Evolutionary conservation across 768 basidiomycete species (phyloP).

Genomic region (Pleurotus cornucopiae): DNA sequence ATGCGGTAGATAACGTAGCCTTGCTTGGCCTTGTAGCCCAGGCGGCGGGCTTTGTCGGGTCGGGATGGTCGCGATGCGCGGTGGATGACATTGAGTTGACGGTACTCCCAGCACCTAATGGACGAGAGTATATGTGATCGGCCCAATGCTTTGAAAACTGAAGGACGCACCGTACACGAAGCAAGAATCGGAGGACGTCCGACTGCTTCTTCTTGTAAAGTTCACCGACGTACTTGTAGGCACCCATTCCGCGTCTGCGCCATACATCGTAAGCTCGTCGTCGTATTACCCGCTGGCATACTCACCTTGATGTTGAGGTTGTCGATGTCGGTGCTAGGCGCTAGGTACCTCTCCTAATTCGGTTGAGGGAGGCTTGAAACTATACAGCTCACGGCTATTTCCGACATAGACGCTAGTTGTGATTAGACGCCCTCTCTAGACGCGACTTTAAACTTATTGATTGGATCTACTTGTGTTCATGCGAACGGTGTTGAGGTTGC

Average conservation of each 20-base stretch:
- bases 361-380: constrained; percentile 27
- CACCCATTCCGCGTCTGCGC: constrained; percentile 70
- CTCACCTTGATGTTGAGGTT: constrained; percentile 37
- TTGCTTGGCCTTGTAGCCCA: constrained; percentile 99
- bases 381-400: constrained; percentile 33
- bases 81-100: constrained; percentile 97
- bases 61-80: constrained; percentile 97
- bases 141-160: neutral
- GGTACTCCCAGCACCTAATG: constrained; percentile 93
- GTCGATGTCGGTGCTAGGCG: constrained; percentile 27
- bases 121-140: constrained; percentile 3
- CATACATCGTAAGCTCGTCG: constrained; percentile 14
- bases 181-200: constrained; percentile 95
- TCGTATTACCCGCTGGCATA: constrained; percentile 12
- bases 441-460: too few species aligned
- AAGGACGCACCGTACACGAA: constrained; percentile 80
- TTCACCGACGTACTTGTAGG: constrained; percentile 96
- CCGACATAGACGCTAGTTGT: constrained; percentile 14
- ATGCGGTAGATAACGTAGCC: constrained; percentile 98
- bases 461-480: too few species aligned
- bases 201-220: constrained; percentile 98
- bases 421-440: too few species aligned
- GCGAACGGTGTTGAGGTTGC: too few species aligned
- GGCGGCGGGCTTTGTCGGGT: constrained; percentile 97
- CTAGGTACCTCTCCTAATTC: constrained; percentile 15